A percentile compares a stretch with the other conserved stretches of the same genome.
phyloP scores from a whole-genome alignment of 2,329 filamentous ascomycete species.

The Bipolaris bicolor region DNA sequence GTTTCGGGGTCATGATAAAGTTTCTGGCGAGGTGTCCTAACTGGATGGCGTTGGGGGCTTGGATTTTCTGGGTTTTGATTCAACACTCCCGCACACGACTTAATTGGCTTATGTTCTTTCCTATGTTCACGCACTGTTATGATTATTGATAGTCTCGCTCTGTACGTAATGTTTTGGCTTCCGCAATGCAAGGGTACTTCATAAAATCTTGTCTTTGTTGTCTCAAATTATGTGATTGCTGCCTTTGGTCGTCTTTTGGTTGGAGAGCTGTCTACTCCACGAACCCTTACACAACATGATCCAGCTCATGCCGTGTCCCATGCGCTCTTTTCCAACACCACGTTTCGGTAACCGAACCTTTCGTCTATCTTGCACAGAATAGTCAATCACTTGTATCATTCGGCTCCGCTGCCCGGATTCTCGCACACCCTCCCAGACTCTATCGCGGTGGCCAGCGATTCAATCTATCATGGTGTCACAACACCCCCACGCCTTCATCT shows the following conservation, averaged over 20 bases:
- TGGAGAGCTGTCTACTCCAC: too few relatives aligned
- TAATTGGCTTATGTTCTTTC: conserved; percentile 8
- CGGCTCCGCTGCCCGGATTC: background rate
- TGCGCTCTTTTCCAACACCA: background rate
- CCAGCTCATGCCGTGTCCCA: background rate
- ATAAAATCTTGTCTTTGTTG: background rate
- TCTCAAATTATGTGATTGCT: background rate
- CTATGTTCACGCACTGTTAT: conserved; percentile 13
- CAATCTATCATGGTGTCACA: background rate
- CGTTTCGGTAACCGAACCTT: background rate
- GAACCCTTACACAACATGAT: background rate
- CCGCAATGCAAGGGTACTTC: conserved; percentile 27
- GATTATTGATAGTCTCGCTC: conserved; percentile 4
- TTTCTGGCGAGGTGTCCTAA: background rate
- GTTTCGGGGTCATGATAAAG: background rate
- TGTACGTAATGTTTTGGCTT: conserved; percentile 19
- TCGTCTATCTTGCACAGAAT: background rate
- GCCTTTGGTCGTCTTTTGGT: background rate
- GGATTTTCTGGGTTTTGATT: conserved; percentile 6
- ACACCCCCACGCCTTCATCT: background rate
- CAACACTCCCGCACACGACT: conserved; percentile 6
- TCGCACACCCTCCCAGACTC: background rate
- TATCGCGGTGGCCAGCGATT: background rate
- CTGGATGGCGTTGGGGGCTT: conserved; percentile 4
- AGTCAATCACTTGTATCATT: background rate